phyloP scores from a whole-genome alignment of 768 basidiomycete genomes.

The Solioccasus polychromus region DNA sequence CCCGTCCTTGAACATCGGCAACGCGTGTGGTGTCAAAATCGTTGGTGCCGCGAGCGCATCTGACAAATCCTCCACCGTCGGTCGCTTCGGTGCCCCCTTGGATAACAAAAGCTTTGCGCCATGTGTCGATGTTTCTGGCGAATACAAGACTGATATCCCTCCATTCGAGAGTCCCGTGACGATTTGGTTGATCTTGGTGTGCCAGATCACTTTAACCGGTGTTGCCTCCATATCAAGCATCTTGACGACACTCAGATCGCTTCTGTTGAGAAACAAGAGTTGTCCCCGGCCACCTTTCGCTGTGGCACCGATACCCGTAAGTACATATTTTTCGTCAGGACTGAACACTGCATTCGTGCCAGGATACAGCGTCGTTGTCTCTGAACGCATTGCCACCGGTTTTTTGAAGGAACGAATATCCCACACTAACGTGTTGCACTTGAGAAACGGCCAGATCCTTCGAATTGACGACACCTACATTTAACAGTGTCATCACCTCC shows the following conservation, averaged over 20 bases:
- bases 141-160: slow-evolving; percentile 87
- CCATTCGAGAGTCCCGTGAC: slow-evolving; percentile 86
- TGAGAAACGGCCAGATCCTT: slow-evolving; percentile 1
- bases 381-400: slow-evolving; percentile 67
- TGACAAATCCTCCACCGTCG: slow-evolving; percentile 85
- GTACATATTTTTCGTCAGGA: slow-evolving; percentile 85
- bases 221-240: slow-evolving; percentile 67
- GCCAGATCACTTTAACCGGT: slow-evolving; percentile 92
- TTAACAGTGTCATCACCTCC: slow-evolving; percentile 97
- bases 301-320: slow-evolving; percentile 77
- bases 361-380: slow-evolving; percentile 77
- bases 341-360: slow-evolving; percentile 94
- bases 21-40: slow-evolving; percentile 88
- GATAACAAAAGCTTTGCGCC: slow-evolving; percentile 88
- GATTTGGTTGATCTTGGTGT: slow-evolving; percentile 96
- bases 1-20: slow-evolving; percentile 91
- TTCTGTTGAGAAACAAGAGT: slow-evolving; percentile 70
- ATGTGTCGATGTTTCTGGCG: slow-evolving; percentile 83
- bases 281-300: slow-evolving; percentile 67
- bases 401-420: slow-evolving; percentile 89
- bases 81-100: slow-evolving; percentile 81
- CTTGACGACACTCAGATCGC: slow-evolving; percentile 66
- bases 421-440: slow-evolving; percentile 65
- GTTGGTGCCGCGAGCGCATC: slow-evolving; percentile 81
- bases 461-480: slow-evolving; percentile 51